These are phyloP conservation scores for Angomonas deanei DNA, from an alignment of 208 protist species.

Conservation along the genomic window DNA sequence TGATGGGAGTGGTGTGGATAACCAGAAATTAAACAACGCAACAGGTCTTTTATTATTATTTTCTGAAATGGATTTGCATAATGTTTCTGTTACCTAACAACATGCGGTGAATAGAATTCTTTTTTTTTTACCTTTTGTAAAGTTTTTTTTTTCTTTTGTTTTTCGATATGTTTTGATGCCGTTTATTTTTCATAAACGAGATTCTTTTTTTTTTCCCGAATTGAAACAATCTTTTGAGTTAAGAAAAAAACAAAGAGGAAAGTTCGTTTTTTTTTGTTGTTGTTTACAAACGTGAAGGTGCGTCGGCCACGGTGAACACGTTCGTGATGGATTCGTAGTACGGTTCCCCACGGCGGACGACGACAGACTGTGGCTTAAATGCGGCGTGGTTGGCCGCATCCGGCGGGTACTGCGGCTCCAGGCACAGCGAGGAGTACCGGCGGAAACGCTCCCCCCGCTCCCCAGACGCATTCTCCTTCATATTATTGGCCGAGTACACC, in stretches of 20 bases:
- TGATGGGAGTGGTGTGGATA: background rate
- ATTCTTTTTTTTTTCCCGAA: constrained; percentile 8
- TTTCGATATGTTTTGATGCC: constrained; percentile 2
- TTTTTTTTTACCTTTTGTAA: constrained; percentile 7
- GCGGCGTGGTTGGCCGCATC: constrained; percentile 27
- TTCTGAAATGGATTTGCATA: background rate
- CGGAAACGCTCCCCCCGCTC: constrained; percentile 37
- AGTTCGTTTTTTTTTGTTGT: background rate
- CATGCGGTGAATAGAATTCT: background rate
- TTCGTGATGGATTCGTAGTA: constrained; percentile 47
- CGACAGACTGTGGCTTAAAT: constrained; percentile 24
- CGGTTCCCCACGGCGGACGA: constrained; percentile 31
- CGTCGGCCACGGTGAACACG: constrained; percentile 32
- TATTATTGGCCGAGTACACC: constrained; percentile 72
- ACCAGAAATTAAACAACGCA: background rate
- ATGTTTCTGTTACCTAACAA: no score
- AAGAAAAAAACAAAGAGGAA: no score
- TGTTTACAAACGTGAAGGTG: background rate
- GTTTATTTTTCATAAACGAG: constrained; percentile 9
- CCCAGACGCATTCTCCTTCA: constrained; percentile 29
- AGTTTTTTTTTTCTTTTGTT: constrained; percentile 17
- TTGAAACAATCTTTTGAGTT: background rate
- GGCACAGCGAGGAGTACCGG: constrained; percentile 28
- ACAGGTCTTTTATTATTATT: background rate
- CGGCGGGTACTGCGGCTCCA: constrained; percentile 48